These are phyloP conservation scores for Aspergillus luchuensis DNA, from an alignment of 2,329 filamentous ascomycete genomes.

Conservation along the genomic window DNA sequence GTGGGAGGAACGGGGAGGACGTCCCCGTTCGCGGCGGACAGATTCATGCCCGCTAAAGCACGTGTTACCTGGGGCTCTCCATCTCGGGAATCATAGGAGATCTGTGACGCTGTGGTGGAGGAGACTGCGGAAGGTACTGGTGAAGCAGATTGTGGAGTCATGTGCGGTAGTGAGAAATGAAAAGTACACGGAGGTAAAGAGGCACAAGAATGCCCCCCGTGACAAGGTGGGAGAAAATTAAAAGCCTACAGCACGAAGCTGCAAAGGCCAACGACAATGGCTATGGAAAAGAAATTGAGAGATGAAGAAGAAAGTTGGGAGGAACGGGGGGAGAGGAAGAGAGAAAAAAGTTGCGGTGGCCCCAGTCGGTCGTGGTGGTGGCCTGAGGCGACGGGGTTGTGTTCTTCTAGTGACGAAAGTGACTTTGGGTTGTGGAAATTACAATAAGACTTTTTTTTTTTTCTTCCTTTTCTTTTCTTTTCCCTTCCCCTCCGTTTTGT, in stretches of 20 bases:
- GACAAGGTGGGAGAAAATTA: conserved; percentile 16
- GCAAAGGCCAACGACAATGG: conserved; percentile 21
- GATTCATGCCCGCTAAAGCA: conserved; percentile 47
- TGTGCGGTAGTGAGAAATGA: conserved; percentile 36
- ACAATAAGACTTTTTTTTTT: background rate
- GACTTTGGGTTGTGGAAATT: conserved; percentile 15
- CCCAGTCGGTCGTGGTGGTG: conserved; percentile 19
- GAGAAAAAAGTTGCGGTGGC: conserved; percentile 25
- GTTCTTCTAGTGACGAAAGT: conserved; percentile 23
- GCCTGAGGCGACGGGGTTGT: conserved; percentile 26
- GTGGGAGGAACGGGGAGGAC: conserved; percentile 32
- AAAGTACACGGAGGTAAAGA: conserved; percentile 26
- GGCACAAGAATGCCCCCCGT: conserved; percentile 26
- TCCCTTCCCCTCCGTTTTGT: no score
- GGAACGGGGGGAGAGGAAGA: background rate
- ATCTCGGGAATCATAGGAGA: conserved; percentile 42
- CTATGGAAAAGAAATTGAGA: conserved; percentile 15
- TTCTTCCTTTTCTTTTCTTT: no score
- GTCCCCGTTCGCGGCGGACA: conserved; percentile 41
- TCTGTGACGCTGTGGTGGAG: conserved; percentile 43
- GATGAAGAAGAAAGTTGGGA: conserved; percentile 2
- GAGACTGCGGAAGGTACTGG: conserved; percentile 49
- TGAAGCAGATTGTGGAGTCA: conserved; percentile 45
- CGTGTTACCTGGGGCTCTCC: conserved; percentile 47
- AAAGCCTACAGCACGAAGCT: conserved; percentile 32